These are phyloP conservation scores for Phylloboletellus chloephorus DNA, from an alignment of 1,284 basidiomycete species.

Conservation along the genomic window DNA sequence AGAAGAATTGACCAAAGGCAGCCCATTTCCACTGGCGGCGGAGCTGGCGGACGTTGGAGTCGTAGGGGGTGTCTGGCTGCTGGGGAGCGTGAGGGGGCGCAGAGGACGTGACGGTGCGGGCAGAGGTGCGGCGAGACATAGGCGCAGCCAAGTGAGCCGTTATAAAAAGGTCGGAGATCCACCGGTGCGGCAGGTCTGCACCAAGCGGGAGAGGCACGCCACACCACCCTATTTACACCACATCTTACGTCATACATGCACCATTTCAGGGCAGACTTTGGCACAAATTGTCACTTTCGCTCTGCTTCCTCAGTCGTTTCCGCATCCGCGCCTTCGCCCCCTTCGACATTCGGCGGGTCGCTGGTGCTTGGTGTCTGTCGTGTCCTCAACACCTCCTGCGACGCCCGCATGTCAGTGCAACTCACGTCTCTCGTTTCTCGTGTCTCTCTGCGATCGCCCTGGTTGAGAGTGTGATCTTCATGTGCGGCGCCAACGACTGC, in stretches of 20 bases:
- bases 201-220: slow-evolving; percentile 19
- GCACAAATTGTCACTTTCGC: slow-evolving; percentile 15
- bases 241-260: slow-evolving; percentile 22
- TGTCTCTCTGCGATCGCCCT: slow-evolving; percentile 41
- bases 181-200: slow-evolving; percentile 25
- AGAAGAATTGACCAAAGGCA: slow-evolving; percentile 76
- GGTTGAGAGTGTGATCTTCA: slow-evolving; percentile 66
- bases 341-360: slow-evolving; percentile 49
- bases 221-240: slow-evolving; percentile 7
- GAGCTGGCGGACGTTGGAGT: slow-evolving; percentile 40
- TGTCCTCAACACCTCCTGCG: slow-evolving; percentile 9
- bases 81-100: slow-evolving; percentile 24
- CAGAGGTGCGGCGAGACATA: slow-evolving; percentile 35
- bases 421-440: slow-evolving; percentile 49
- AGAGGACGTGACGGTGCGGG: slow-evolving; percentile 25
- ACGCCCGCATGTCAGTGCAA: not conserved
- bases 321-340: slow-evolving; percentile 53
- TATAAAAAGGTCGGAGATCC: slow-evolving; percentile 37
- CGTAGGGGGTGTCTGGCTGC: slow-evolving; percentile 32
- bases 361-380: slow-evolving; percentile 53
- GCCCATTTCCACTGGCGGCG: slow-evolving; percentile 81
- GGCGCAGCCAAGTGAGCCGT: slow-evolving; percentile 33
- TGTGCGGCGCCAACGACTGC: slow-evolving; percentile 63
- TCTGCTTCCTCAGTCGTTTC: slow-evolving; percentile 37
- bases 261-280: slow-evolving; percentile 14